These are phyloP conservation scores for Candida peoriensis DNA, from an alignment of 805 yeast genomes.

Conservation along the genomic window DNA sequence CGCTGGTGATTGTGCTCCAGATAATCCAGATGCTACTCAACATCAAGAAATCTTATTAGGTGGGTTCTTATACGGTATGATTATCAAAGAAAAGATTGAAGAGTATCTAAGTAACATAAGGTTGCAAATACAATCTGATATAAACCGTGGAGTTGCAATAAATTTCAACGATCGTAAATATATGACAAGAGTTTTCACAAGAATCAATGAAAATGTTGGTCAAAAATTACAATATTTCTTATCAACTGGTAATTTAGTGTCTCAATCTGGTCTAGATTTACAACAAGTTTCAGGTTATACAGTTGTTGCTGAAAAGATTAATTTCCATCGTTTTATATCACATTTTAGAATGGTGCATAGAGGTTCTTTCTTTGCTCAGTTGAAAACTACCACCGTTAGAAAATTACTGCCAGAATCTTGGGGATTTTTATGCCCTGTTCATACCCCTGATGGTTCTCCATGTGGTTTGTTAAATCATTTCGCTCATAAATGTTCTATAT, in stretches of 20 bases:
- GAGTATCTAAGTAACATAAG: slow-evolving; percentile 77
- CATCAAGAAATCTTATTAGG: slow-evolving; percentile 96
- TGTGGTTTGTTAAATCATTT: slow-evolving; percentile 97
- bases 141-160: slow-evolving; percentile 73
- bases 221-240: slow-evolving; percentile 89
- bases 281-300: slow-evolving; percentile 98
- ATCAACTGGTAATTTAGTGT: slow-evolving; percentile 94
- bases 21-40: slow-evolving; percentile 98
- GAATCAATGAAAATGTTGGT: slow-evolving; percentile 91
- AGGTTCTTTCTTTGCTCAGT: slow-evolving; percentile 98
- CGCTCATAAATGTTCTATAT: slow-evolving; percentile 88
- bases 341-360: slow-evolving; percentile 99
- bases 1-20: slow-evolving; percentile 95
- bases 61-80: slow-evolving; percentile 96
- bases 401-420: slow-evolving; percentile 95
- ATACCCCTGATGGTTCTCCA: slow-evolving; percentile 99
- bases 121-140: slow-evolving; percentile 71
- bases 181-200: slow-evolving; percentile 68
- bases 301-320: slow-evolving; percentile 97
- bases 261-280: slow-evolving; percentile 94
- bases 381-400: slow-evolving; percentile 96
- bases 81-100: slow-evolving; percentile 91
- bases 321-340: slow-evolving; percentile 94
- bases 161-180: slow-evolving; percentile 82
- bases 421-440: slow-evolving; percentile 99